Conservation (phyloP, 305 asterid species). For the Plantago lanceolata region DNA sequence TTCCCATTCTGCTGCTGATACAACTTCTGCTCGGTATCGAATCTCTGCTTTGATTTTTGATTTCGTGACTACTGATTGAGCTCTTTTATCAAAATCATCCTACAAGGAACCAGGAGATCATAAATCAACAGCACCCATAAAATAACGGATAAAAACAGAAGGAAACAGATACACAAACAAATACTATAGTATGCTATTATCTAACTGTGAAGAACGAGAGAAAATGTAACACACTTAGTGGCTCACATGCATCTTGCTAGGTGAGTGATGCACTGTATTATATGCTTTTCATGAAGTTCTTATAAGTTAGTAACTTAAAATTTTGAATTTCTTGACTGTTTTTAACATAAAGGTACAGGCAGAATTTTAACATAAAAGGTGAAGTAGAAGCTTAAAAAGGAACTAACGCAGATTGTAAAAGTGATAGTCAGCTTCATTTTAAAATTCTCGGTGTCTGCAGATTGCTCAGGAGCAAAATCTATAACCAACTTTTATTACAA, state of each 20-base stretch:
- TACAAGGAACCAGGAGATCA: constrained; percentile 32
- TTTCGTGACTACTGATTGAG: constrained; percentile 69
- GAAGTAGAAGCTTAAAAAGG: background rate
- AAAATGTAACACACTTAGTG: background rate
- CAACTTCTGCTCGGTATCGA: constrained; percentile 83
- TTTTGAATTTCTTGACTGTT: background rate
- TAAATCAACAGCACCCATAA: background rate
- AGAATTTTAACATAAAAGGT: background rate
- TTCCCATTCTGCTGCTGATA: constrained; percentile 89
- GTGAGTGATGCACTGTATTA: background rate
- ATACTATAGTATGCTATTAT: background rate
- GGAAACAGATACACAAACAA: background rate
- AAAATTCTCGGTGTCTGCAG: background rate
- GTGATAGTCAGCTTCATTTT: background rate
- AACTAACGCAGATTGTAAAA: background rate
- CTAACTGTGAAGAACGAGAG: background rate
- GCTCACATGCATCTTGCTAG: background rate
- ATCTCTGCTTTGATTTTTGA: constrained; percentile 85
- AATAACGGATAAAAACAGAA: constrained; percentile 12
- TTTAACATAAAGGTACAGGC: background rate
- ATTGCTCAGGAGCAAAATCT: background rate
- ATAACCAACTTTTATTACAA: background rate
- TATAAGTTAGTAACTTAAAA: background rate
- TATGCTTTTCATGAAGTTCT: background rate
- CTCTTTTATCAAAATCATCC: constrained; percentile 84